Conservation (phyloP, 1,139 yeast genomes). For the Debaryomycetaceae sp. region DNA sequence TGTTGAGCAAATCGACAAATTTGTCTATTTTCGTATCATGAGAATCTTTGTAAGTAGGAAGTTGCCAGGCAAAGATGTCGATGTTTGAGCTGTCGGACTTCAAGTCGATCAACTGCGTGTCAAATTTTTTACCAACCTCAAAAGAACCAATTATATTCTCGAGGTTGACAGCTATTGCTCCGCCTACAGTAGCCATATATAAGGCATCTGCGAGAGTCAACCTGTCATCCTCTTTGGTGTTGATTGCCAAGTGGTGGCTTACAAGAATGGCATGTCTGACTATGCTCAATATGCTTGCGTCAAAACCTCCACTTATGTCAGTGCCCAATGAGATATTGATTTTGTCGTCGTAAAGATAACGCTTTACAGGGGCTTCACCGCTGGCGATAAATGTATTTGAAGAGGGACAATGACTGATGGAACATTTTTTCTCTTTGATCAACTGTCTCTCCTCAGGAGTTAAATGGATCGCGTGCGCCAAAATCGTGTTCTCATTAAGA, state of each 20-base stretch:
- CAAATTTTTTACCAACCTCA: constrained; percentile 74
- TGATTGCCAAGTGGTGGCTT: constrained; percentile 80
- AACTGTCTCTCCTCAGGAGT: constrained; percentile 59
- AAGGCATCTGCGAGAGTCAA: constrained; percentile 69
- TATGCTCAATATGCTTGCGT: constrained; percentile 71
- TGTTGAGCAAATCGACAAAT: constrained; percentile 61
- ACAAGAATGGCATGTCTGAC: constrained; percentile 80
- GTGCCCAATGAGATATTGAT: constrained; percentile 86
- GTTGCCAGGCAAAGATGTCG: constrained; percentile 75
- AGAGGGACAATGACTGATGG: constrained; percentile 91
- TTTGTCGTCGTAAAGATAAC: constrained; percentile 61
- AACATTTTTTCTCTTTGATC: constrained; percentile 53
- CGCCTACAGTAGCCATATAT: constrained; percentile 84
- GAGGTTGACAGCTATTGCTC: constrained; percentile 74
- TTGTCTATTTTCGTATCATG: constrained; percentile 17
- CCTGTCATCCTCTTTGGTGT: constrained; percentile 30
- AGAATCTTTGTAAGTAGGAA: constrained; percentile 16
- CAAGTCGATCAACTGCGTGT: constrained; percentile 75
- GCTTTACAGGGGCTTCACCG: constrained; percentile 80
- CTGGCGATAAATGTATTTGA: constrained; percentile 86
- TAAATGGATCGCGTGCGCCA: constrained; percentile 89
- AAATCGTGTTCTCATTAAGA: constrained; percentile 61
- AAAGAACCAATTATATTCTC: constrained; percentile 65
- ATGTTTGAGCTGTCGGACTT: constrained; percentile 49
- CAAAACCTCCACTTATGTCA: constrained; percentile 90